Conservation (phyloP, 352 stramenopile genomes). For the Plasmopara muralis region DNA sequence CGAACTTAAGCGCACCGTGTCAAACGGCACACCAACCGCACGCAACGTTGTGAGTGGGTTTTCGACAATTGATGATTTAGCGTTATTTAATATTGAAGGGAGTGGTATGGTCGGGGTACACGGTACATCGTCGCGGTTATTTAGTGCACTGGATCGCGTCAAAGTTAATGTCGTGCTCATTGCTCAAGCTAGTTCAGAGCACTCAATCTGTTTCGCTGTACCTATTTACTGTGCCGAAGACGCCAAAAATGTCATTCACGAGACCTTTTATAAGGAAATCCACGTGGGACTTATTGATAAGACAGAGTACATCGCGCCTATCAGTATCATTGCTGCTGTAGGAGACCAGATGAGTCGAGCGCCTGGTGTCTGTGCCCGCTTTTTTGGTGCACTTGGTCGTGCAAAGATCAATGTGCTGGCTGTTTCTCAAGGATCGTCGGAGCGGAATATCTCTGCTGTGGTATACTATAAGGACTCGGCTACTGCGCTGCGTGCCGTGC, state of each 20-base stretch:
- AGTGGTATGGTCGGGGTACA: slow-evolving; percentile 92
- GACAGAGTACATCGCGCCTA: slow-evolving; percentile 76
- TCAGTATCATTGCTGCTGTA: slow-evolving; percentile 94
- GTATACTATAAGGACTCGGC: slow-evolving; percentile 86
- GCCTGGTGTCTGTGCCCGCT: slow-evolving; percentile 88
- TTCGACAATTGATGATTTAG: slow-evolving; percentile 91
- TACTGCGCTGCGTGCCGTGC: slow-evolving; percentile 87
- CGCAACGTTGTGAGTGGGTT: slow-evolving; percentile 85
- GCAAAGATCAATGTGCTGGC: slow-evolving; percentile 94
- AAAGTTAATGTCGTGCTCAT: slow-evolving; percentile 94
- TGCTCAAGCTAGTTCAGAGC: slow-evolving; percentile 91
- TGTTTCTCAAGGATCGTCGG: slow-evolving; percentile 92
- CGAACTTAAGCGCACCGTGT: slow-evolving; percentile 50
- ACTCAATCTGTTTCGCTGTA: slow-evolving; percentile 95
- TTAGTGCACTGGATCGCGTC: slow-evolving; percentile 87
- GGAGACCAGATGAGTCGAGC: slow-evolving; percentile 93
- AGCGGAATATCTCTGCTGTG: slow-evolving; percentile 94
- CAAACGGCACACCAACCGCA: slow-evolving; percentile 47
- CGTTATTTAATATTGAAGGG: slow-evolving; percentile 95
- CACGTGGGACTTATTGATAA: slow-evolving; percentile 79
- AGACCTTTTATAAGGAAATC: slow-evolving; percentile 86
- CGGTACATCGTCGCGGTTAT: slow-evolving; percentile 89
- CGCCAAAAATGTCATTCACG: slow-evolving; percentile 68
- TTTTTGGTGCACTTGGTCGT: slow-evolving; percentile 90
- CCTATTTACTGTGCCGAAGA: slow-evolving; percentile 60